phyloP scores from a whole-genome alignment of 768 basidiomycete genomes.

The Leccinum arenicola region DNA sequence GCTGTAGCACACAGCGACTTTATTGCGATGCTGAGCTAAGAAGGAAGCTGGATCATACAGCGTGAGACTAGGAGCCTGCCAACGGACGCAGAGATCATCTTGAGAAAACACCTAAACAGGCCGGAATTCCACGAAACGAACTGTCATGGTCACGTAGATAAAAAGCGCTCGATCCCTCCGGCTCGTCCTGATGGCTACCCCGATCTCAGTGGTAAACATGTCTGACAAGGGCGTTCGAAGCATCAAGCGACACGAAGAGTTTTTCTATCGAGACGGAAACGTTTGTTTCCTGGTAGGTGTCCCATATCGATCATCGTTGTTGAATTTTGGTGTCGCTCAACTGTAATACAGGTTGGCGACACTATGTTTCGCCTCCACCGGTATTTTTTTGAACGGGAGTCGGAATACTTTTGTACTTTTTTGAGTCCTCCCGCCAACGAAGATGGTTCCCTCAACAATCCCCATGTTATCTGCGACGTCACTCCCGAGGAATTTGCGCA shows the following conservation, averaged over 20 bases:
- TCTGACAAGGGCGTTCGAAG: conserved; percentile 11
- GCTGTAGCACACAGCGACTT: conserved; percentile 14
- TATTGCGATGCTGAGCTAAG: neutral
- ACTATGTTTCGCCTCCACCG: conserved; percentile 34
- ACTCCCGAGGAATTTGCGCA: conserved; percentile 39
- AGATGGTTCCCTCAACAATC: neutral
- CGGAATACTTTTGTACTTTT: conserved; percentile 26
- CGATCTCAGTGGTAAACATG: neutral
- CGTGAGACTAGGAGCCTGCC: conserved; percentile 9
- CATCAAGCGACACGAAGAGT: conserved; percentile 32
- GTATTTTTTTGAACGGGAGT: conserved; percentile 38
- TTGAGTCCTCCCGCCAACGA: conserved; percentile 15
- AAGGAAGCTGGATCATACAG: conserved; percentile 1
- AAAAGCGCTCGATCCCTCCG: neutral
- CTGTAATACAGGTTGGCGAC: conserved; percentile 30
- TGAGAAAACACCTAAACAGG: conserved; percentile 11
- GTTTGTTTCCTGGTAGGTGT: conserved; percentile 49
- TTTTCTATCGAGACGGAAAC: conserved; percentile 55
- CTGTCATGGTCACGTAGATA: conserved; percentile 11
- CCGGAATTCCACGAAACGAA: conserved; percentile 4
- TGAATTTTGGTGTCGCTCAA: neutral
- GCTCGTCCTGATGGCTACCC: neutral
- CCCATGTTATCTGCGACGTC: conserved; percentile 25
- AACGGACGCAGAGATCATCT: conserved; percentile 6
- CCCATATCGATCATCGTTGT: neutral